Evolutionary conservation across 2,329 filamentous ascomycete species (phyloP), one percentile per base, ranked within the genome.

Genomic region (Colletotrichum sp.): DNA sequence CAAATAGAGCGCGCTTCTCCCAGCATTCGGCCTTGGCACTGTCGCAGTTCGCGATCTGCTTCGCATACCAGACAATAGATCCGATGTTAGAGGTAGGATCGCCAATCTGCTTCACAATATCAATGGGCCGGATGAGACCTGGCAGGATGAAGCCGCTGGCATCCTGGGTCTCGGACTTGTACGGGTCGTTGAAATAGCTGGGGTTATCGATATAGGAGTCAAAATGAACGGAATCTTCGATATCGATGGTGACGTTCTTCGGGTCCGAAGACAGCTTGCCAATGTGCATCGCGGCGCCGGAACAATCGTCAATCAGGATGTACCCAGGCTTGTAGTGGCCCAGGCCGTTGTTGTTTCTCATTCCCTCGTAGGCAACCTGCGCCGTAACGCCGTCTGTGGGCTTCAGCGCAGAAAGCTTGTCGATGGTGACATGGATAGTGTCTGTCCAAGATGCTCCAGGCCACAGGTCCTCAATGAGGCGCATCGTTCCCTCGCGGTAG

Each of bases 331-430:
- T 81, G 15, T 90, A 90, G 70, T 88, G 90, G 0, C 87, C 89
- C 0, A 93, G 80, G 2, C 91, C 92, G 71, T 93, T 93, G 78
- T 88, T 89, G 77, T 89, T 91, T 74, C 89, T 87, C 10, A 92
- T 78, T 1, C 83, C 84, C 0, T 81, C 78, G 5, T 90, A 78
- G 0, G 87, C 90, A 1, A 90, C 81, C 0, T 82, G 82, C 0
- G 86, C 89, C 10, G 84, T 80, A 21, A 91, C 80, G 4, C 84
- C 86, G 0, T 82, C 77, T 0, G 80, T 78, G 0, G 73, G 64
- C 12, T 49, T 21, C 32, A 39, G 24, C 4, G 71, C 75, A 8
- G 77, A 64, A 0, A 69, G 68, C n/a, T 73, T 70, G 1, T 79
- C 73, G 1, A 83, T 32, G 18, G 75, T 44, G 36, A 75, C 21